Evolutionary conservation across 257 asterid genomes (phyloP), one percentile per base, ranked within the genome.

Genomic region (Solanum pinnatisectum): DNA sequence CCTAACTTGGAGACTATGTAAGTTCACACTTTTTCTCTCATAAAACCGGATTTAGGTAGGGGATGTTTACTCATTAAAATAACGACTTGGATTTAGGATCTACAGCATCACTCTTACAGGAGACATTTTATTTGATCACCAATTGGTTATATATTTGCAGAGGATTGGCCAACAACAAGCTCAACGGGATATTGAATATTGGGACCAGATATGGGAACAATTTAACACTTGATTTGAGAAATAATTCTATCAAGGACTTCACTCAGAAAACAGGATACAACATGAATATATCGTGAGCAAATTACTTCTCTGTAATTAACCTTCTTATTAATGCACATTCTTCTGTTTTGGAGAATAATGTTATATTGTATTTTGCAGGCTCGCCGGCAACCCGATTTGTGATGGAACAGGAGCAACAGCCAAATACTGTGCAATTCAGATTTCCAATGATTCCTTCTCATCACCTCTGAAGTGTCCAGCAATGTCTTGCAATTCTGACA

Each of bases 1-100:
- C 96, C 96, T 85, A 94, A 94, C 83, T 72, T 96, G 88, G 93
- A 95, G 93, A 92, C 94, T 20, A 86, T 95, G 99, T 96, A 89
- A 94, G 97, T 92, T 22, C 63, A 65, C 10, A 67, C 36, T 85
- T 70, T 59, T 71, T 84, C 70, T 46, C 5, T 44, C 63, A 27
- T 79, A 79, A 79, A 30, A 1, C 67, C 25, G 6, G 67, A 74
- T 60, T 76, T 52, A 56, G 52, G 83, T 67, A 27, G 39, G 85
- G 85, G 40, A 79, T 44, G 27, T 44, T 79, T 22, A 44, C 18
- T 79, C 85, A 79, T 27, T 79, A 79, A 44, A 79, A 79, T 27
- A 10, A 44, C 27, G 14, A 44, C 85, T 79, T 18, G 85, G 81
- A 12, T 68, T 25, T 49, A 2, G 13, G 74, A 65, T 81, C 68